Evolutionary conservation across 2,329 filamentous ascomycete species (phyloP), one percentile per base, ranked within the genome.

Genomic region (Amauroascus verrucosus): DNA sequence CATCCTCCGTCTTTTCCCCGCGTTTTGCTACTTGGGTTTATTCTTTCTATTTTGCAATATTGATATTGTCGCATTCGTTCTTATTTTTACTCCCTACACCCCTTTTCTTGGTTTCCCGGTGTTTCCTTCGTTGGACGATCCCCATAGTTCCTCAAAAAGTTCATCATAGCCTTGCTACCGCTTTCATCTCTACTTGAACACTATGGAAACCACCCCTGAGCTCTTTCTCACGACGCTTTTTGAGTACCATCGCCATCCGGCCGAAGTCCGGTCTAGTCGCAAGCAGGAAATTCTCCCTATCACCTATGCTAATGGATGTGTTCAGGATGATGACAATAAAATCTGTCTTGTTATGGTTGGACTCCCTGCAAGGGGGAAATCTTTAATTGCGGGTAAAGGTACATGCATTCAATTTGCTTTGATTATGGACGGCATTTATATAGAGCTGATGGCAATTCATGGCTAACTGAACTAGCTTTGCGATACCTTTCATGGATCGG

Each of bases 311-410:
- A 48, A 53, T 41, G 35, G 37, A 40, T 43, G 18, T 18, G 32
- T 32, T 26, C 85, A 95, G 87, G 87, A 86, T 63, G 91, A 97
- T 76, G 89, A 96, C 71, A 91, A 88, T 57, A 88, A 87, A 70
- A 94, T 98, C 75, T 97, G 91, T 71, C 90, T 98, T 59, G 89
- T 98, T 64, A 97, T 98, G 93, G 93, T 98, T 56, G 93, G 93
- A 61, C 78, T 98, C 67, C 93, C 93, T 53, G 93, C 93, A 57
- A 80, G 93, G 62, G 93, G 93, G 65, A 98, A 98, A 79, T 95
- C 88, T 75, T 82, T 95, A 70, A 97, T 98, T 68, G 91, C 93
- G 61, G 89, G 95, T 66, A 96, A 96, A 81, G 89, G 90, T 93
- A 76, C 65, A 75, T 28, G 35, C 16, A 11, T 32, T 20, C 32